phyloP scores from a whole-genome alignment of 768 basidiomycete genomes.

The Phaeotremella skinneri region DNA sequence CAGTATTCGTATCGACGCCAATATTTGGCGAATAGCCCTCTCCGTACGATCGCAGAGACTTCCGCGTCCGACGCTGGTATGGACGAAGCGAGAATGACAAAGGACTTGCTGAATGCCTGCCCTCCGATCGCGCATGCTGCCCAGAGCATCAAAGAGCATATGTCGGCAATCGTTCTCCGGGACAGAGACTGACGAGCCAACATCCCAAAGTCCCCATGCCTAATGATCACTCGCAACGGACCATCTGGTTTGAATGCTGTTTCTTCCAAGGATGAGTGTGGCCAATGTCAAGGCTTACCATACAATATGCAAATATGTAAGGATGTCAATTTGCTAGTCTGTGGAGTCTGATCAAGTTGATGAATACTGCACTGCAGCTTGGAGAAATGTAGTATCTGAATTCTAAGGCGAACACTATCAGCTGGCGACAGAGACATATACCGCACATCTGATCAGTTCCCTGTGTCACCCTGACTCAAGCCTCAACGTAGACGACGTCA shows the following conservation, averaged over 20 bases:
- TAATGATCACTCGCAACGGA: neutral
- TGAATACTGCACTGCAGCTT: neutral
- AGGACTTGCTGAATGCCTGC: neutral
- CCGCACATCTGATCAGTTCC: neutral
- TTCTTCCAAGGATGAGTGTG: neutral
- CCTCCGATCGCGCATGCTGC: neutral
- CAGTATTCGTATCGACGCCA: neutral
- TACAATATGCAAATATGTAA: neutral
- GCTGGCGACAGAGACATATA: neutral
- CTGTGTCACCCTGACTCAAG: neutral
- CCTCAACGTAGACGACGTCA: neutral
- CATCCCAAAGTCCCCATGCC: neutral
- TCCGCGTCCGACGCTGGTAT: neutral
- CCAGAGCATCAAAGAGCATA: neutral
- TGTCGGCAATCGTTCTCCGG: neutral
- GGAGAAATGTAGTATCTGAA: neutral
- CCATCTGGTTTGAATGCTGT: neutral
- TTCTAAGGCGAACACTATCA: neutral
- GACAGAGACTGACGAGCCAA: neutral
- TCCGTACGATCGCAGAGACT: neutral
- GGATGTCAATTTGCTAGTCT: neutral
- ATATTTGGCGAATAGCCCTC: neutral
- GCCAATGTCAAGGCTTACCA: neutral
- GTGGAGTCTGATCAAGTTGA: neutral
- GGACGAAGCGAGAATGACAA: neutral